Evolutionary conservation across 2,329 filamentous ascomycete genomes (phyloP).

Genomic region (Diplodia mutila): DNA sequence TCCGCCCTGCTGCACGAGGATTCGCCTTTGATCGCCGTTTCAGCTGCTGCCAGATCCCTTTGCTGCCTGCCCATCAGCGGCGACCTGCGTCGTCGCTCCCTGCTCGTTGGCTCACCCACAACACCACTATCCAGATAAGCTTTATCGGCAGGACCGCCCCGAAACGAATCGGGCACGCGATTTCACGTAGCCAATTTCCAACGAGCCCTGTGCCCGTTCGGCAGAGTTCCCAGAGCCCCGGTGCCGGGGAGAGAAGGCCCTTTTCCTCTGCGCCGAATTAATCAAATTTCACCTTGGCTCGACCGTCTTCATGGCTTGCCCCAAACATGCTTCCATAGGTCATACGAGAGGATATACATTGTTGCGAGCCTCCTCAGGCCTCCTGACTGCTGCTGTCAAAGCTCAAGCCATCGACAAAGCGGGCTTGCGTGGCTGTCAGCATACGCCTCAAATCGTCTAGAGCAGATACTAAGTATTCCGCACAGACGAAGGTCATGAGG

Average conservation of each 20-base stretch:
- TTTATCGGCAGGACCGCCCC: slow-evolving; percentile 9
- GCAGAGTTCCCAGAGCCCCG: slow-evolving; percentile 4
- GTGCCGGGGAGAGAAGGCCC: slow-evolving; percentile 4
- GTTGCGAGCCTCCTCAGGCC: neutral
- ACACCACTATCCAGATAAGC: slow-evolving; percentile 5
- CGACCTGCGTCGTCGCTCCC: neutral
- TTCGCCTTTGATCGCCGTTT: slow-evolving; percentile 7
- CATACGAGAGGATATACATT: neutral
- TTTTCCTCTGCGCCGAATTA: neutral
- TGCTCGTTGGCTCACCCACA: neutral
- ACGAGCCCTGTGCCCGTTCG: neutral
- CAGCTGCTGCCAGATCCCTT: neutral
- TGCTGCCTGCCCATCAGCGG: neutral
- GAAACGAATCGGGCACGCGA: slow-evolving; percentile 13
- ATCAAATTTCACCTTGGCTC: neutral
- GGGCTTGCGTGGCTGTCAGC: neutral
- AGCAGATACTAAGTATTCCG: neutral
- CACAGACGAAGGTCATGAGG: neutral
- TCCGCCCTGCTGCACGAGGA: neutral
- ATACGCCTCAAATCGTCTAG: neutral
- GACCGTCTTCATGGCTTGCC: slow-evolving; percentile 9
- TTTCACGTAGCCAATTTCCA: neutral
- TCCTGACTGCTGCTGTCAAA: neutral
- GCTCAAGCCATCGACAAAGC: neutral
- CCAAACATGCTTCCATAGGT: neutral